Evolutionary conservation across 179 eudicot genomes (phyloP), one percentile per base, ranked within the genome.

Genomic region (Actinidia chinensis): DNA sequence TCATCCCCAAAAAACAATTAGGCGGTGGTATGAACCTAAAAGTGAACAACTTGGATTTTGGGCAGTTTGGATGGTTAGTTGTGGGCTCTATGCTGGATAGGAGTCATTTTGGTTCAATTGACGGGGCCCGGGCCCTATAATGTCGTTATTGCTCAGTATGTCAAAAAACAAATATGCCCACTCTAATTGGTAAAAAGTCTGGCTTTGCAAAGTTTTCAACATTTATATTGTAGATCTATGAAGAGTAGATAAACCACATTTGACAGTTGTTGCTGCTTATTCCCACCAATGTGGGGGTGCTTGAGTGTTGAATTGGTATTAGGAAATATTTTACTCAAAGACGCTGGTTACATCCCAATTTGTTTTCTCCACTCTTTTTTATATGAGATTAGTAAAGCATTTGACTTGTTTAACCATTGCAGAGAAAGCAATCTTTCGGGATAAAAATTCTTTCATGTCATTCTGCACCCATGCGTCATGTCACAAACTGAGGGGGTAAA

Each of bases 361-460:
- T 46, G 20, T 25, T 25, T 59, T 78, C 46, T 28, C 69, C 59
- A 43, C 0, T 17, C 69, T 11, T 56, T 43, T 43, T 1, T 70
- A 13, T 48, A 13, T 51, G 42, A 71, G 76, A n/a, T 18, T 75
- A 9, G 64, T 48, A 68, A 75, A 50, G 36, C 15, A 18, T 50
- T 47, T 75, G 5, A 61, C 55, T 36, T 20, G 8, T 69, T 79
- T 56, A 65, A 52, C 61, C 42, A 15, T 74, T n/a, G n/a, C 68
- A 78, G 80, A 86, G 86, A 74, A 25, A 48, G 15, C 17, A 63
- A 7, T 63, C 33, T 67, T 65, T 60, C 64, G 73, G 80, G 79
- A 93, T 93, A 97, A 94, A 93, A 68, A 89, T 90, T 80, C 78
- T 93, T 36, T 56, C 88, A 10, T 86, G 90, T 81, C 86, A 87